Conservation (phyloP, 2,329 filamentous ascomycete genomes). For the Trichoderma citrinoviride region DNA sequence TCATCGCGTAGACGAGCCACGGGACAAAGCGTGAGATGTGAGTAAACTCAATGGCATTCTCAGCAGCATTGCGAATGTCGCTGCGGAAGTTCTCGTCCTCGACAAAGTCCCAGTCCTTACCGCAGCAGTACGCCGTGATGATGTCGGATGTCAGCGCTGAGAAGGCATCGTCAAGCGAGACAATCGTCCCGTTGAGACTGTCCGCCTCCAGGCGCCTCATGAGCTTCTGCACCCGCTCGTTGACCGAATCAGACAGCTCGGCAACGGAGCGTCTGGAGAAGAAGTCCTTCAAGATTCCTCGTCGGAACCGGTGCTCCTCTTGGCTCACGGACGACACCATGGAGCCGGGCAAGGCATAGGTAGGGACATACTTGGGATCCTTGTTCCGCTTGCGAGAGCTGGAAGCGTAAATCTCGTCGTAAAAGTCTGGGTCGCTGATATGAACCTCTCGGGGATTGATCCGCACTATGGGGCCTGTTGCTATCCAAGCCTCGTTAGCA, state of each 20-base stretch:
- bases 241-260: constrained; percentile 24
- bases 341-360: constrained; percentile 19
- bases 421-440: constrained; percentile 30
- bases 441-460: constrained; percentile 37
- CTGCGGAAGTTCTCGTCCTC: constrained; percentile 20
- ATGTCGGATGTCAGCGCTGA: constrained; percentile 27
- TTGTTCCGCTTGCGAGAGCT: constrained; percentile 22
- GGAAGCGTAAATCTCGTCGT: constrained; percentile 29
- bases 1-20: constrained; percentile 9
- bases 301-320: constrained; percentile 21
- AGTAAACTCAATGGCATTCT: constrained; percentile 8
- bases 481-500: not conserved
- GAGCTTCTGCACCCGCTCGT: constrained; percentile 23
- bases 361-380: constrained; percentile 5
- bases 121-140: constrained; percentile 24
- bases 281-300: constrained; percentile 25
- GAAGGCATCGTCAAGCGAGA: constrained; percentile 24
- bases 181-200: not conserved
- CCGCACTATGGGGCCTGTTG: constrained; percentile 34
- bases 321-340: constrained; percentile 22
- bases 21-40: constrained; percentile 24
- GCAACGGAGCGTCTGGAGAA: constrained; percentile 29
- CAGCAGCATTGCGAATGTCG: constrained; percentile 14
- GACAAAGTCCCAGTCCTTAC: constrained; percentile 24
- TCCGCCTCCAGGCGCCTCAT: constrained; percentile 13